A percentile compares a stretch with the other conserved stretches of the same genome.
Evolutionary conservation across 2,329 filamentous ascomycete species (phyloP).

Genomic region (Samsoniella hepiali): DNA sequence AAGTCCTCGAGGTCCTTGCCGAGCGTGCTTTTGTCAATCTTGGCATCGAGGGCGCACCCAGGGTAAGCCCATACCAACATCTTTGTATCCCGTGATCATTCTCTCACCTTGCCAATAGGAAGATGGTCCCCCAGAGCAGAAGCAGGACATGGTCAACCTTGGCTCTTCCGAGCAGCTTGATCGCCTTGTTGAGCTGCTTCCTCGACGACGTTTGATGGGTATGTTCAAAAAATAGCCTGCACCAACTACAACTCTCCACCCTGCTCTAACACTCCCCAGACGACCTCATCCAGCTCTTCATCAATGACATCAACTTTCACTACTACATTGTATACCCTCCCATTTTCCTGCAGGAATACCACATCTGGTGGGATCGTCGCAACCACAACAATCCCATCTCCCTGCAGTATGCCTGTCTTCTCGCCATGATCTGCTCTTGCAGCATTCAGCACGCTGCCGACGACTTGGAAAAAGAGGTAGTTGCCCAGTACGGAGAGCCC

Average conservation of each 20-base stretch:
- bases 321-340: constrained; percentile 34
- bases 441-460: constrained; percentile 29
- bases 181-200: constrained; percentile 26
- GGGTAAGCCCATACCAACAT: neutral
- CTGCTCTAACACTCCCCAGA: constrained; percentile 22
- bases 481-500: constrained; percentile 22
- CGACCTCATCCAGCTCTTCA: constrained; percentile 28
- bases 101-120: neutral
- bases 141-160: constrained; percentile 22
- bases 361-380: constrained; percentile 31
- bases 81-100: too few species aligned
- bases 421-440: constrained; percentile 30
- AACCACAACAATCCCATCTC: constrained; percentile 23
- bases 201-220: constrained; percentile 28
- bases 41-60: constrained; percentile 20
- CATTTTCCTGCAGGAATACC: constrained; percentile 29
- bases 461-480: constrained; percentile 23
- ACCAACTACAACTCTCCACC: neutral
- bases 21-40: constrained; percentile 25
- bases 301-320: constrained; percentile 32
- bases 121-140: constrained; percentile 18
- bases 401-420: constrained; percentile 30
- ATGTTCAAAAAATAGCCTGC: neutral
- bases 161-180: constrained; percentile 26
- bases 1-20: constrained; percentile 24